Percentiles rank a stretch among this genome's conserved stretches.
Evolutionary conservation across 768 basidiomycete species (phyloP).

Genomic region (Leccinum imitatum): DNA sequence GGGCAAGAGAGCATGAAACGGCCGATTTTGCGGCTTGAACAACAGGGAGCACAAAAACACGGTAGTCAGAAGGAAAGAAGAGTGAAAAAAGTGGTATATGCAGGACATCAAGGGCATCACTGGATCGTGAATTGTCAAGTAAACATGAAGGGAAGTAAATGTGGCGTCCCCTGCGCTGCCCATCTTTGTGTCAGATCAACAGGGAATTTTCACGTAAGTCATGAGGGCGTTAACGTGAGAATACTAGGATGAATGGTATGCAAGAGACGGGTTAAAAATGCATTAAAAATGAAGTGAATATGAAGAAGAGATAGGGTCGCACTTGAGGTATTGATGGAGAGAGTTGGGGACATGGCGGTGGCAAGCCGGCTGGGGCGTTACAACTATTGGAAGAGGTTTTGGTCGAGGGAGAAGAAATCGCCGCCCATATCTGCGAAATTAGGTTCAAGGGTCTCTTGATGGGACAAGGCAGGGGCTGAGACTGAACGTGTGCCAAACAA

Average conservation of each 20-base stretch:
- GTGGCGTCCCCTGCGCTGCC: constrained; percentile 8
- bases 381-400: constrained; percentile 49
- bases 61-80: constrained; percentile 5
- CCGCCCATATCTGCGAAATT: constrained; percentile 43
- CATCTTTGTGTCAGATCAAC: constrained; percentile 16
- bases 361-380: constrained; percentile 19
- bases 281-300: constrained; percentile 29
- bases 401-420: constrained; percentile 41
- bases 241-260: constrained; percentile 31
- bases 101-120: constrained; percentile 29
- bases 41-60: constrained; percentile 12
- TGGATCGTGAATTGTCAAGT: constrained; percentile 26
- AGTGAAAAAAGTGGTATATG: constrained; percentile 12
- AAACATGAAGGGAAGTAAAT: constrained; percentile 15
- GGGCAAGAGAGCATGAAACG: constrained; percentile 19
- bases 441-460: constrained; percentile 32
- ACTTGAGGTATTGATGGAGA: constrained; percentile 29
- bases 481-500: constrained; percentile 42
- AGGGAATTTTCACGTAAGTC: constrained; percentile 24
- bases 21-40: constrained; percentile 22
- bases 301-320: constrained; percentile 31
- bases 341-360: constrained; percentile 20
- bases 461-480: constrained; percentile 41
- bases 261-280: constrained; percentile 35
- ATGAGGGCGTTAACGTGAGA: constrained; percentile 18